Base-by-base conservation (phyloP, 1,284 basidiomycete species). In the Cutaneotrichosporon sp. region DNA sequence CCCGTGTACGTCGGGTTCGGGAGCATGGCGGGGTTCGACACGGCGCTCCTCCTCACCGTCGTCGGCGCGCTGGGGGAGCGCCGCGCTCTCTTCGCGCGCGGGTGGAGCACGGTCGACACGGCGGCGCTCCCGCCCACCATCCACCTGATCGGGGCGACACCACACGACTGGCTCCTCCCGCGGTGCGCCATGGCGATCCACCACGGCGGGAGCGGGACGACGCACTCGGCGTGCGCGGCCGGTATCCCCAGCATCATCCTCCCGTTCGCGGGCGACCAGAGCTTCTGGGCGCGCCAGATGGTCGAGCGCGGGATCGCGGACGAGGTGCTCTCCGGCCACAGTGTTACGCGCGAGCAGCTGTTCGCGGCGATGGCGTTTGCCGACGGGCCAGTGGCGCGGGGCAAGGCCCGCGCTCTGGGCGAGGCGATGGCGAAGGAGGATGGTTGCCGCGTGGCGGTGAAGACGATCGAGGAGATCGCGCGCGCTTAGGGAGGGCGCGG, bases 191-290 rank as follows among this genome's bases (percentile, higher is more conserved):
- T 53, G 51, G 51, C 34, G 2, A 34, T 53, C 20, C 51, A 53
- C 22, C 51, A 53, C 34, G 51, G 51, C 31, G 51, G 51, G 13
- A 36, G 33, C 11, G 51, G 51, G 13, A 53, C 51, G 22, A 53
- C 51, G 3, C 51, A 53, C 22, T 53, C 51, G 20, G 33, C 51
- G 0, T 53, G 51, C 8, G 33, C 33, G n/a, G 51, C 51, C 4
- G 33, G 51, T 1, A 25, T 53, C 5, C 51, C 51, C 5, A 11
- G 8, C 20, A 53, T 53, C 33, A 36, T 53, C 34, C 20, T 53
- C 2, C 20, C 27, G 1, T 53, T 53, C 18, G 51, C 33, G 1
- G 33, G 33, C 20, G 51, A 53, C 22, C 51, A 53, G 33, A 11
- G 22, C 10, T 53, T 53, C 51, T 53, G 51, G 51, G 51, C 51